Conservation (phyloP, 192 early-diverging fungal species). For the Coemansia sp. region DNA sequence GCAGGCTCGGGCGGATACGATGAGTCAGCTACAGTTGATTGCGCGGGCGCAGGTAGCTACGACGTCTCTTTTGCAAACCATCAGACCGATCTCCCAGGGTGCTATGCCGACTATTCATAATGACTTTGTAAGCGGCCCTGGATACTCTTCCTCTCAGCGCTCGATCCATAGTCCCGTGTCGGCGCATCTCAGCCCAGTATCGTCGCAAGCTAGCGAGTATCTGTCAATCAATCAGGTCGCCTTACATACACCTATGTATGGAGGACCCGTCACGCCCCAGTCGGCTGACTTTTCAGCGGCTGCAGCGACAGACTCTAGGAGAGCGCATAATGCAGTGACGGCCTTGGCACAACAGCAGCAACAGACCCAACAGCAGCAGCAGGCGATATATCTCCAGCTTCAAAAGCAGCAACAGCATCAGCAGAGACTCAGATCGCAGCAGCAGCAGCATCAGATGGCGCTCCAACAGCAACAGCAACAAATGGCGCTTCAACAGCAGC, state of each 20-base stretch:
- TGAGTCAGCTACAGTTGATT: conserved; percentile 12
- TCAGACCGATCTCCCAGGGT: background rate
- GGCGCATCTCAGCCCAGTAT: background rate
- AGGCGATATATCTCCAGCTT: conserved; percentile 10
- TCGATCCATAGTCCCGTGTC: background rate
- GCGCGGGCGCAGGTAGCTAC: background rate
- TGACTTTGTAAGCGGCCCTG: background rate
- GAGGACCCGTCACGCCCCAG: background rate
- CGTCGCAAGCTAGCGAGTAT: background rate
- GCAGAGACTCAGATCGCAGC: conserved; percentile 12
- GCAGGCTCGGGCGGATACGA: background rate
- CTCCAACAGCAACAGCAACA: conserved; percentile 17
- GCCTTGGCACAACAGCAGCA: conserved; percentile 13
- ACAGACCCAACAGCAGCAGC: conserved; percentile 19
- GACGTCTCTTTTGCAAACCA: background rate
- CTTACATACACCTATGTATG: background rate
- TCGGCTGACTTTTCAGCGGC: background rate
- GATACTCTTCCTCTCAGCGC: background rate
- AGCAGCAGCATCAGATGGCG: background rate
- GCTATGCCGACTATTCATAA: background rate
- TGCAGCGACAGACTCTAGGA: background rate
- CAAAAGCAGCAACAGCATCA: conserved; percentile 20
- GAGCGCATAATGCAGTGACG: background rate
- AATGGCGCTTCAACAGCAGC: conserved; percentile 1
- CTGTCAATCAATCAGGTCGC: background rate